Percentiles rank a stretch among this genome's conserved stretches.
These are phyloP conservation scores for Euclidium syriacum DNA, from an alignment of 345 rosid genomes.

Conservation along the genomic window DNA sequence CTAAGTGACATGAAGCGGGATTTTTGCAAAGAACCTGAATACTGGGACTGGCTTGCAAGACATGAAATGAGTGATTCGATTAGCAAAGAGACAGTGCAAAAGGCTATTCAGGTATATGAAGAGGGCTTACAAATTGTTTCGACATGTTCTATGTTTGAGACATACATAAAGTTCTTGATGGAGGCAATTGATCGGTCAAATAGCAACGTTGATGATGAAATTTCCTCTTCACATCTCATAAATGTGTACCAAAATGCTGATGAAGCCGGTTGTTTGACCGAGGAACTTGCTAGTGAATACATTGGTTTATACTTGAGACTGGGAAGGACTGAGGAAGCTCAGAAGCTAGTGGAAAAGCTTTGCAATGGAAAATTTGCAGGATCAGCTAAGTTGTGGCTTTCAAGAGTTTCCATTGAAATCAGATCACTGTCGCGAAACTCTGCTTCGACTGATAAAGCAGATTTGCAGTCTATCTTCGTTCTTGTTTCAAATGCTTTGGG, in stretches of 20 bases:
- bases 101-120: slow-evolving; percentile 82
- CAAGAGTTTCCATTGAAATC: slow-evolving; percentile 59
- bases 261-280: slow-evolving; percentile 45
- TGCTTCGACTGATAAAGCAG: slow-evolving; percentile 41
- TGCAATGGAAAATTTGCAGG: slow-evolving; percentile 49
- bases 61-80: slow-evolving; percentile 40
- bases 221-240: slow-evolving; percentile 36
- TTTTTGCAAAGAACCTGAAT: slow-evolving; percentile 56
- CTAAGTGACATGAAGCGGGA: slow-evolving; percentile 73
- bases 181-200: slow-evolving; percentile 34
- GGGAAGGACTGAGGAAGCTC: slow-evolving; percentile 57
- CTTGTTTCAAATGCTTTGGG: slow-evolving; percentile 46
- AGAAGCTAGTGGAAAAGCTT: slow-evolving; percentile 52
- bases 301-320: slow-evolving; percentile 59
- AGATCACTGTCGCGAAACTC: slow-evolving; percentile 34
- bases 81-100: slow-evolving; percentile 41
- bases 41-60: slow-evolving; percentile 95
- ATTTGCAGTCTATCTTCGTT: slow-evolving; percentile 43
- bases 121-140: slow-evolving; percentile 56
- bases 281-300: slow-evolving; percentile 65
- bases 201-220: slow-evolving; percentile 36
- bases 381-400: slow-evolving; percentile 54
- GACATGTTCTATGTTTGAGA: slow-evolving; percentile 51
- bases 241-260: slow-evolving; percentile 67
- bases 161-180: slow-evolving; percentile 56